Evolutionary conservation across 495 filamentous ascomycete species (phyloP), one percentile per base, ranked within the genome.

Genomic region (Penicillium bovifimosum): DNA sequence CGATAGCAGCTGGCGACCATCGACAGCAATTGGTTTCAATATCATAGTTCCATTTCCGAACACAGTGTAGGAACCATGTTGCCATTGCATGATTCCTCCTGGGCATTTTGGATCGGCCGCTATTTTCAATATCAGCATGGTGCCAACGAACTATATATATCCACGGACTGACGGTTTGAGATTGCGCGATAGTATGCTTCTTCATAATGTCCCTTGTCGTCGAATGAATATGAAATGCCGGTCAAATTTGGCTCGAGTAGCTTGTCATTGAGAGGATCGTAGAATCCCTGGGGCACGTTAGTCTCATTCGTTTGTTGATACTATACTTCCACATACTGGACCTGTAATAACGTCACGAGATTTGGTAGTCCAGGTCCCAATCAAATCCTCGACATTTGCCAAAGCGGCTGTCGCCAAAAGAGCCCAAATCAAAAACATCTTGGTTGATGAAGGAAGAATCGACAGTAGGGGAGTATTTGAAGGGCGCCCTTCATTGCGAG

Each of bases 151-250:
- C 26, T 50, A 47, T 60, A 47, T 60, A 52, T 44, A 43, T 43
- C 40, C 24, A 27, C 29, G 9, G 44, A 80, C 83, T 65, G 59
- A 88, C 86, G 87, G 66, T 90, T 90, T 31, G 87, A 68, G 54
- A 90, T 63, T 18, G 85, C 85, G 45, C 86, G 75, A 68, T 88
- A 91, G 62, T 84, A 81, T 14, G 87, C 86, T 59, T 83, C 78
- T 66, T 91, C 87, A 61, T 80, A 91, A 66, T 80, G 72, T 20
- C 87, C 87, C 57, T 89, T 79, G 45, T 67, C 74, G 5, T 84
- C 86, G 61, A 91, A 91, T 7, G 87, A 90, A 66, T 88, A 91
- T 0, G 87, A 90, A 60, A 88, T 86, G n/a, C 87, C 87, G 1
- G 87, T 83, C 53, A 82, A 73, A 16, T 74, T 67, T 1, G 87